phyloP scores from a whole-genome alignment of 768 basidiomycete species.

The Mycena filopes region DNA sequence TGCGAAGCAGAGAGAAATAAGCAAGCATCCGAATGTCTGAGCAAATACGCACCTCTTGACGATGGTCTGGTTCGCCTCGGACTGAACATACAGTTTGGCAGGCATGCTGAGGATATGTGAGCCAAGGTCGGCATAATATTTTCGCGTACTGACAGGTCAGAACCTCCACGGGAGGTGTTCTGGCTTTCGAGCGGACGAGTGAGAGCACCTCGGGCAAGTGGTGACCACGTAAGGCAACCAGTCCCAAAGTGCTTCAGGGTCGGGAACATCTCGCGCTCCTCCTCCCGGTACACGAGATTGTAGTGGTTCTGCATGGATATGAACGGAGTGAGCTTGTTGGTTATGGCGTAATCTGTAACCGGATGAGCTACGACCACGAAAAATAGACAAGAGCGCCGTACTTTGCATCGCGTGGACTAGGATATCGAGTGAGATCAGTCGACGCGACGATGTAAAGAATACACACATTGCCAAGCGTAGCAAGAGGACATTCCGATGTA shows the following conservation, averaged over 20 bases:
- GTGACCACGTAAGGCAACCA: slow-evolving; percentile 36
- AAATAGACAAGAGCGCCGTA: slow-evolving; percentile 26
- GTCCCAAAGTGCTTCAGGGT: slow-evolving; percentile 49
- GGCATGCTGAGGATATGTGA: slow-evolving; percentile 7
- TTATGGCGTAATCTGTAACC: slow-evolving; percentile 64
- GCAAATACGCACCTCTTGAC: slow-evolving; percentile 19
- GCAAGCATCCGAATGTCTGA: neutral
- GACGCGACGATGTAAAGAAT: neutral
- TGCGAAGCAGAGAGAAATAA: too few species aligned
- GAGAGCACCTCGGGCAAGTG: slow-evolving; percentile 61
- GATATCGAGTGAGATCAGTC: neutral
- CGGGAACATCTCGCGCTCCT: slow-evolving; percentile 74
- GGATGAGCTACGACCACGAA: neutral
- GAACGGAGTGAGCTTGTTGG: slow-evolving; percentile 67
- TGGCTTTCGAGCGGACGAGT: slow-evolving; percentile 48
- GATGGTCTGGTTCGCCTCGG: slow-evolving; percentile 24
- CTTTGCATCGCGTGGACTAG: slow-evolving; percentile 69
- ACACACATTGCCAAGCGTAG: slow-evolving; percentile 64
- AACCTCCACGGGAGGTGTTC: slow-evolving; percentile 49
- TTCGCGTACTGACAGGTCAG: slow-evolving; percentile 44
- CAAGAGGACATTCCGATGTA: slow-evolving; percentile 71
- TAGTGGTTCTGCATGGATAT: slow-evolving; percentile 80
- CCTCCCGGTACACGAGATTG: slow-evolving; percentile 70
- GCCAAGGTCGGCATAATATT: too few species aligned
- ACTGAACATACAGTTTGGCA: slow-evolving; percentile 25